Conservation (phyloP, 179 eudicot species). For the Drosera spatulata region DNA sequence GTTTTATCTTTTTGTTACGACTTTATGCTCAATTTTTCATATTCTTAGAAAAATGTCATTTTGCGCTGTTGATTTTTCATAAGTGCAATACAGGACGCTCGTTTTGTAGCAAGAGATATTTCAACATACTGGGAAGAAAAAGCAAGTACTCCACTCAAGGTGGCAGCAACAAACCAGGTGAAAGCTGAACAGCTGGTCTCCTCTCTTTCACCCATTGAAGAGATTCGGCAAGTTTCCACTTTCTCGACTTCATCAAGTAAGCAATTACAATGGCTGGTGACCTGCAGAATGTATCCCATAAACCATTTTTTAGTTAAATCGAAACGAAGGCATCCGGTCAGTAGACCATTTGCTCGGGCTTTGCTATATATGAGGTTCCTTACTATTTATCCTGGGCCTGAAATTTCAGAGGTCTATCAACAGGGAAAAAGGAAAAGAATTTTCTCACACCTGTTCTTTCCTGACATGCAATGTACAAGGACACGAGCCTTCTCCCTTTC, state of each 20-base stretch:
- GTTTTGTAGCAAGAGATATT: neutral
- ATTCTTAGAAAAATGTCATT: too few species aligned
- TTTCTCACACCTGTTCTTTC: constrained; percentile 59
- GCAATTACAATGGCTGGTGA: constrained; percentile 93
- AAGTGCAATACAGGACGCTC: too few species aligned
- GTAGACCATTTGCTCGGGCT: neutral
- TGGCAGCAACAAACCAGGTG: constrained; percentile 31
- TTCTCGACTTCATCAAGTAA: constrained; percentile 83
- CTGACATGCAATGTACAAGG: constrained; percentile 96
- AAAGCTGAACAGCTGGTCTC: constrained; percentile 53
- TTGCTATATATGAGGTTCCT: neutral
- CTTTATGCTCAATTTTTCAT: too few species aligned
- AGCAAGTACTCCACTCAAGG: too few species aligned
- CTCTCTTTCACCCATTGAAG: constrained; percentile 93
- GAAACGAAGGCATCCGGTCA: neutral
- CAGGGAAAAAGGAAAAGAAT: neutral
- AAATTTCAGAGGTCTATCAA: neutral
- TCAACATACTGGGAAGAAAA: neutral
- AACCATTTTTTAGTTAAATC: neutral
- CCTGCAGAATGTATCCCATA: constrained; percentile 22
- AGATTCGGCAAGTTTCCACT: constrained; percentile 85
- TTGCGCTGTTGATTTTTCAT: too few species aligned
- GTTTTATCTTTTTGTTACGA: too few species aligned
- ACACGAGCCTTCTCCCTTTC: constrained; percentile 90
- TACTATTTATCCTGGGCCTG: neutral